Evolutionary conservation across 768 basidiomycete species (phyloP), one percentile per base, ranked within the genome.

Genomic region (Mycena indigotica): DNA sequence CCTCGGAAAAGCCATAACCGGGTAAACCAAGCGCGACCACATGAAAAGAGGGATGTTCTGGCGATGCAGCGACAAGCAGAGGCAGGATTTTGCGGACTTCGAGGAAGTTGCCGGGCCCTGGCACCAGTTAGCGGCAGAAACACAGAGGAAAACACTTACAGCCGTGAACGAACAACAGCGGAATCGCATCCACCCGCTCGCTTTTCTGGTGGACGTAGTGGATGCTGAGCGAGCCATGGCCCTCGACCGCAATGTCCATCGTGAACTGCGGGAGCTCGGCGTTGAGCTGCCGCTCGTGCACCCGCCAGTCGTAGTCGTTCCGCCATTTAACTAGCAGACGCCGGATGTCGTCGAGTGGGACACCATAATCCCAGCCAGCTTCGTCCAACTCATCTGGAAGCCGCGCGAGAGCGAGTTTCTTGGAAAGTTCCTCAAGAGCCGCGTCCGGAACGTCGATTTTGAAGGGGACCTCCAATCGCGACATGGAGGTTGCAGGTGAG

Each of bases 1-100:
- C 81, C 13, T 82, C 75, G 0, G 86, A 86, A 66, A 87, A 87
- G 0, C 84, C 87, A 69, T 69, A 88, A 0, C 83, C 84, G 13
- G 87, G 86, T 2, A 88, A 62, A 61, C 84, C 81, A 10, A 80
- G 60, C 0, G 80, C 82, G 1, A 89, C 84, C 21, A 88, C 84
- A 56, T 88, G 86, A 64, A 87, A 86, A 28, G 75, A 78, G 1
- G 84, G 84, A 35, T 80, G 72, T 0, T 78, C 75, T 2, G 72
- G 53, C 3, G 78, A 75, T 1, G 71, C 71, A 16, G 74, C 64
- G 0, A 77, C 73, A 53, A 89, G 71, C 17, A 86, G 63, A 0
- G 86, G 82, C 0, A 88, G 70, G 3, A 88, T 68, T 70, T 86
- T 87, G 52, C 73, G 68, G 8, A 79, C 80, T 71, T 88, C 86